These are phyloP conservation scores for Silybum marianum DNA, from an alignment of 129 eudicot genomes.

Conservation along the genomic window DNA sequence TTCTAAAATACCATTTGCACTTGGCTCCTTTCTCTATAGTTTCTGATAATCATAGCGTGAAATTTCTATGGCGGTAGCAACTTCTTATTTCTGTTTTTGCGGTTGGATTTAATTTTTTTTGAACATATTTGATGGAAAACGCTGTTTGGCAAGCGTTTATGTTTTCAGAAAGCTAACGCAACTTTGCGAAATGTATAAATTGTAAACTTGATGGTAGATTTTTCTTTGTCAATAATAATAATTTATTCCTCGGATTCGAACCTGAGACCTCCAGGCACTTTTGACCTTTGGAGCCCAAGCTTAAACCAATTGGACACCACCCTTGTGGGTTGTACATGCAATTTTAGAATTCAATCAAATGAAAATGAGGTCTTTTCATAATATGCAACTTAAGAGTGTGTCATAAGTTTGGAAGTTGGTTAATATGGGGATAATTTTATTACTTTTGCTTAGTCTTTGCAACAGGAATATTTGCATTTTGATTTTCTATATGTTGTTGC, in stretches of 20 bases:
- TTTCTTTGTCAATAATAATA: not conserved
- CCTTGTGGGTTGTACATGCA: not conserved
- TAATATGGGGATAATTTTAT: no score
- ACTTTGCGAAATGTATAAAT: not conserved
- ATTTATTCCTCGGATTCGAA: not conserved
- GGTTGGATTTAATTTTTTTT: not conserved
- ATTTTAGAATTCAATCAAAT: not conserved
- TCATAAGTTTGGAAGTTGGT: no score
- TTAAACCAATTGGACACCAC: no score
- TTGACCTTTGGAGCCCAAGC: no score
- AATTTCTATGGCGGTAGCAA: not conserved
- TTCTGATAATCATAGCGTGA: not conserved
- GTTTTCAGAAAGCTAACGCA: not conserved
- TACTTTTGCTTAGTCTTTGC: no score
- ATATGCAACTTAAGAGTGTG: no score
- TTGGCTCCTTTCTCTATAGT: not conserved
- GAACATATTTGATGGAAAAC: not conserved
- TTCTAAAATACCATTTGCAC: conserved; percentile 1
- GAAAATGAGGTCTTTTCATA: not conserved
- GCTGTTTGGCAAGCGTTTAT: not conserved
- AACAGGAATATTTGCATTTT: not conserved
- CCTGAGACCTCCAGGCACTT: no score
- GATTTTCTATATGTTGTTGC: not conserved
- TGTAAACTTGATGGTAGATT: not conserved
- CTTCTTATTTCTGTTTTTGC: not conserved